Evolutionary conservation across 2,329 filamentous ascomycete species (phyloP), one percentile per base, ranked within the genome.

Genomic region (Plenodomus lindquistii): DNA sequence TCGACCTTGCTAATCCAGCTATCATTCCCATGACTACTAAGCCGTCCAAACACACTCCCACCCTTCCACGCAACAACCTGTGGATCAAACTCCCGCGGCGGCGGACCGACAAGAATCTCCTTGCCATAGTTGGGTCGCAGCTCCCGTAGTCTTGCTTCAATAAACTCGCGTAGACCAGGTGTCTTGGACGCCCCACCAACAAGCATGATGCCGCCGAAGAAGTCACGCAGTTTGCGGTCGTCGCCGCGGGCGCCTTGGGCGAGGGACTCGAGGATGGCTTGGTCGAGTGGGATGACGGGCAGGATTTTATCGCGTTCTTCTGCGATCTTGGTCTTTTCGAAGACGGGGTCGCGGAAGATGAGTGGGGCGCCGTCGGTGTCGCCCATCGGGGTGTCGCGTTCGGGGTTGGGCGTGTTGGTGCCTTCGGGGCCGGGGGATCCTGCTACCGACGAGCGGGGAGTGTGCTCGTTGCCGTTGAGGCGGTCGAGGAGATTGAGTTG

Each of bases 1-100:
- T 97, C 93, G 63, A 87, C 80, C 39, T 85, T 83, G 13, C 87
- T 88, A 66, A 97, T 90, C 94, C 94, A 99, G 64, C 88, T 94
- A 72, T 99, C 94, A 74, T 97, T 97, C 15, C 72, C 72, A 52
- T 91, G 92, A 38, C 77, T 78, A 51, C 86, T 83, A 60, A 97
- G 77, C 75, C 96, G 91, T 2, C 91, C 92, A 78, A 97, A 99
- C 15, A 99, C 92, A 69, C 91, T 96, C 0, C 90, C 94, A 3
- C 94, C 94, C 80, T 99, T 99, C 94, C 94, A 99, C 8, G 87
- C 86, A 44, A 97, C 88, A n/a, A 97, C 92, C 74, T 97, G 91
- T 51, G 94, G 91, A 73, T 99, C 94, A 77, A 99, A 87, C 63
- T 99, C 94, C 63, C 93, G 81, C 0, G 94, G 94, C n/a, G 85